Percentiles rank a stretch among this genome's conserved stretches.
Evolutionary conservation across 2,329 filamentous ascomycete genomes (phyloP).

Genomic region (Fusarium sp.): DNA sequence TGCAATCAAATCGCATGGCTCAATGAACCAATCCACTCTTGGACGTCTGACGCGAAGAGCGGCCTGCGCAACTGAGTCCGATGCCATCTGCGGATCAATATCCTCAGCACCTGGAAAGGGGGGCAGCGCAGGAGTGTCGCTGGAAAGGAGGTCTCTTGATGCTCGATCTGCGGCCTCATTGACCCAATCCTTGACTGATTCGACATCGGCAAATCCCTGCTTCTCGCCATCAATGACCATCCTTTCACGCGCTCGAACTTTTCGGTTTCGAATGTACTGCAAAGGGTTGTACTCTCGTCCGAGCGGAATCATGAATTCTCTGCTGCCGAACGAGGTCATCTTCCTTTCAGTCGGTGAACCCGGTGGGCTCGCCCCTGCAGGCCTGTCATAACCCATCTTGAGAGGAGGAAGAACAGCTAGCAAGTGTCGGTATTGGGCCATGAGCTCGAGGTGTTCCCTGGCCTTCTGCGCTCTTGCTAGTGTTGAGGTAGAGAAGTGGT

Average conservation of each 20-base stretch:
- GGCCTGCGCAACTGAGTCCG: constrained; percentile 55
- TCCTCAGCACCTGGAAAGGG: constrained; percentile 59
- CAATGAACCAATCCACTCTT: constrained; percentile 85
- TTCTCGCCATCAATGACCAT: constrained; percentile 77
- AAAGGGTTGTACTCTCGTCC: constrained; percentile 89
- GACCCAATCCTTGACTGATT: constrained; percentile 80
- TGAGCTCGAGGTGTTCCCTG: constrained; percentile 85
- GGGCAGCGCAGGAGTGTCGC: constrained; percentile 51
- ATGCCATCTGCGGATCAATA: constrained; percentile 53
- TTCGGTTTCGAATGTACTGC: constrained; percentile 91
- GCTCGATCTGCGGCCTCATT: constrained; percentile 65
- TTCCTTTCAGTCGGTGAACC: constrained; percentile 51
- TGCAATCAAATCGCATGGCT: constrained; percentile 86
- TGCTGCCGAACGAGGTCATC: constrained; percentile 42
- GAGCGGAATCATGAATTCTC: constrained; percentile 53
- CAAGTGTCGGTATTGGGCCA: constrained; percentile 83
- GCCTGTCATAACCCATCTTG: constrained; percentile 55
- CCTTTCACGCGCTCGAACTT: constrained; percentile 82
- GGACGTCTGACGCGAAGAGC: constrained; percentile 74
- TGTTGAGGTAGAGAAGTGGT: constrained; percentile 82
- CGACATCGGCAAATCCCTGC: constrained; percentile 81
- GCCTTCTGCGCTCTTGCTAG: constrained; percentile 85
- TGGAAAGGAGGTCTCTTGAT: constrained; percentile 41
- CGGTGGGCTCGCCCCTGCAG: constrained; percentile 54
- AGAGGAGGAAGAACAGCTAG: constrained; percentile 83